phyloP scores from a whole-genome alignment of 441 rosid genomes.

The Lepidium campestre region DNA sequence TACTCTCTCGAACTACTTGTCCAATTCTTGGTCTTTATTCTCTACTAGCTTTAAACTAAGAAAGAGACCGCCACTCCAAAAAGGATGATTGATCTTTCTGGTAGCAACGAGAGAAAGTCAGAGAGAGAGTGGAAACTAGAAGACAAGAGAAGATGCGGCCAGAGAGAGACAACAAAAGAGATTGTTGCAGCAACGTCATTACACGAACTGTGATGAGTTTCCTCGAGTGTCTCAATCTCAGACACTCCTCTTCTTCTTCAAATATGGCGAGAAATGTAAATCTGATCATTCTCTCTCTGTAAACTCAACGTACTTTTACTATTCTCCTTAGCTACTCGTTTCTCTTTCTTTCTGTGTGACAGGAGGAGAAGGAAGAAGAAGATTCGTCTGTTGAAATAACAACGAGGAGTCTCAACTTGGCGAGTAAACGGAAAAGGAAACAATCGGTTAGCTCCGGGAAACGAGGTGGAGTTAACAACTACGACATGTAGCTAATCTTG shows the following conservation, averaged over 20 bases:
- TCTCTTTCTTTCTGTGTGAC: neutral
- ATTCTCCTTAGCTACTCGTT: neutral
- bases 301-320: neutral
- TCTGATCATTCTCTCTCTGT: neutral
- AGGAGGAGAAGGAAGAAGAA: constrained; percentile 8
- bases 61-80: neutral
- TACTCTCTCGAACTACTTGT: neutral
- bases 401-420: neutral
- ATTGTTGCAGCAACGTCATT: neutral
- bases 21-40: neutral
- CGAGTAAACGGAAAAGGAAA: neutral
- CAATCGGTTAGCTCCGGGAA: constrained; percentile 12
- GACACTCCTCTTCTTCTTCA: constrained; percentile 20
- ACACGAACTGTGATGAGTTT: constrained; percentile 9
- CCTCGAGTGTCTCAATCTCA: constrained; percentile 2
- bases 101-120: neutral
- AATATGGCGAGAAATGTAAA: constrained; percentile 1
- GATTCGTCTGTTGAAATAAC: neutral
- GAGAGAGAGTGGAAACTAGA: neutral
- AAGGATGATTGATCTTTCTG: neutral
- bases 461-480: constrained; percentile 18
- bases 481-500: constrained; percentile 15
- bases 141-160: constrained; percentile 11
- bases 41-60: constrained; percentile 9
- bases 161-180: neutral